Evolutionary conservation across 441 rosid species (phyloP), one percentile per base, ranked within the genome.

Genomic region (Populus hybrid): DNA sequence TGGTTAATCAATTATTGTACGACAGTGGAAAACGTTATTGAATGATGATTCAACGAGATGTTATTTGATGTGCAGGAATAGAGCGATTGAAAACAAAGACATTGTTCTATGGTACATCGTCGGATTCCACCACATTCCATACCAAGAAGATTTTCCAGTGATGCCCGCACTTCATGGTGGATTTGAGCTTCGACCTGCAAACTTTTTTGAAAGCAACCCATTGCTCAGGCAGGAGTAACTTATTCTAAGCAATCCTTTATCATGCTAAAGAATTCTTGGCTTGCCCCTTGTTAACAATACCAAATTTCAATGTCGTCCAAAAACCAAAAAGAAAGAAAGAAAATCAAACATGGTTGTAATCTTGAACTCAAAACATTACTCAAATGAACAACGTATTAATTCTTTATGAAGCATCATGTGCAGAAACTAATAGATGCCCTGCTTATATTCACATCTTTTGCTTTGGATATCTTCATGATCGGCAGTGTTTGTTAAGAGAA

Each of bases 61-160:
- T 16, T 33, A 11, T 53, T 74, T 3, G 36, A 26, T 75, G 69
- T 79, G 84, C 94, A 92, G 93, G 82, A 92, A 94, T 67, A 85
- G 89, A 67, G 80, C 16, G 79, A 89, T 92, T 68, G 94, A 92
- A 72, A 91, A 94, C 78, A 86, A 68, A 74, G 98, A 94, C 70
- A 87, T 92, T 72, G 95, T 94, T 26, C 2, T 94, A 64, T 94
- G 98, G 97, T 88, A 94, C 77, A 89, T 90, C 1, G 82, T 92
- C 3, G 97, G 94, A 68, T 84, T 94, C 76, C 95, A 92, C 80
- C 98, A 91, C 76, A 79, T 76, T 74, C 98, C 95, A 38, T 87
- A 68, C 79, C 95, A 94, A 77, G 98, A 94, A 81, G 97, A 92
- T 82, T 94, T 91, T 71, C 98, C 95, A 0, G 84, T 84, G 2